These are phyloP conservation scores for Eucalyptus sideroxylon DNA, from an alignment of 345 rosid genomes.

Conservation along the genomic window DNA sequence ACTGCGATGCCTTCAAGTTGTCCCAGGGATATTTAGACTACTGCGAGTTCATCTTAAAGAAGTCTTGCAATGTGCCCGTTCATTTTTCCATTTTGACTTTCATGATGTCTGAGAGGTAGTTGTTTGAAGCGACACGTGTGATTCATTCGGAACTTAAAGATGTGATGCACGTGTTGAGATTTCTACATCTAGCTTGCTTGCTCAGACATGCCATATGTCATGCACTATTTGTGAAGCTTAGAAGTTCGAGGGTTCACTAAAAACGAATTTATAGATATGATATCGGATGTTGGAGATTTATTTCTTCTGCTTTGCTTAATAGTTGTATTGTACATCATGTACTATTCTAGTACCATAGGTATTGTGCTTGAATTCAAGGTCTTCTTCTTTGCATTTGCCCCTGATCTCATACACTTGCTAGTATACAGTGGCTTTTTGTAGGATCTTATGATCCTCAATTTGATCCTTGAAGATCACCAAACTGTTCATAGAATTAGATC, in stretches of 20 bases:
- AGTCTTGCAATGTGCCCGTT: neutral
- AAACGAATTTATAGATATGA: neutral
- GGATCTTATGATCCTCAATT: neutral
- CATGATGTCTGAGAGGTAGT: no score
- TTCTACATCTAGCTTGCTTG: no score
- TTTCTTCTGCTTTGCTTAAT: neutral
- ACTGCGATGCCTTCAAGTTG: neutral
- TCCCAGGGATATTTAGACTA: no score
- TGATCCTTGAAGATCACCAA: neutral
- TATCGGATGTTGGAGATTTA: neutral
- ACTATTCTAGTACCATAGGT: neutral
- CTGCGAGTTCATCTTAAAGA: neutral
- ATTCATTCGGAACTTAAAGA: no score
- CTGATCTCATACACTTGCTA: neutral
- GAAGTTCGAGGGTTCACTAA: neutral
- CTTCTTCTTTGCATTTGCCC: neutral
- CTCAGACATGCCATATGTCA: no score
- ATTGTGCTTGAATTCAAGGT: neutral
- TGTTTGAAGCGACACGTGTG: no score
- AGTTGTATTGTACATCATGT: neutral
- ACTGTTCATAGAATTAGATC: neutral
- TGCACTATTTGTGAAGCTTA: neutral
- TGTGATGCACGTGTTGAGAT: no score
- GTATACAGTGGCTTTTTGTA: neutral
- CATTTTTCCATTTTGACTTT: neutral